Evolutionary conservation across 352 stramenopile genomes (phyloP).

Genomic region (Pelagophyceae sp.): DNA sequence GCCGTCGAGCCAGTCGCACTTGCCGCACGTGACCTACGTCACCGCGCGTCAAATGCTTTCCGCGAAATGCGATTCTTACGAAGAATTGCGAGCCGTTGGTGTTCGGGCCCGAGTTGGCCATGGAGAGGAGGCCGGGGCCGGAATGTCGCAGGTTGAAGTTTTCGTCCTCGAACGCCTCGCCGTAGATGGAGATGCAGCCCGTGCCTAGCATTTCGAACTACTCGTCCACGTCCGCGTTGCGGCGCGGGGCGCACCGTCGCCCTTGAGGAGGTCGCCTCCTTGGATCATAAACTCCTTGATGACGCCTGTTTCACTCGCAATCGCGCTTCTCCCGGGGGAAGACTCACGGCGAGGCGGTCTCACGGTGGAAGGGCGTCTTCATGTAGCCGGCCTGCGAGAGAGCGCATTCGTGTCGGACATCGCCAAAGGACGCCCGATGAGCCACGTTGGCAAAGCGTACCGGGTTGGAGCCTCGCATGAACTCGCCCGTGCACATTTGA

Average conservation of each 20-base stretch:
- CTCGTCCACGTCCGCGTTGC: neutral
- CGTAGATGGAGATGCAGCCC: slow-evolving; percentile 30
- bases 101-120: slow-evolving; percentile 71
- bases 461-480: slow-evolving; percentile 40
- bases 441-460: no score
- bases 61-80: no score
- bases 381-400: slow-evolving; percentile 70
- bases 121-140: slow-evolving; percentile 61
- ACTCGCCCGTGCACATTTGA: slow-evolving; percentile 82
- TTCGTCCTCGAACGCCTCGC: slow-evolving; percentile 54
- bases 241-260: slow-evolving; percentile 14
- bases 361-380: slow-evolving; percentile 64
- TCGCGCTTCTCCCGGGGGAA: neutral
- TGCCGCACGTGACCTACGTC: slow-evolving; percentile 72
- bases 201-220: slow-evolving; percentile 9
- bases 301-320: slow-evolving; percentile 24
- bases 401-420: no score
- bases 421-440: no score
- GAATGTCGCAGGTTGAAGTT: slow-evolving; percentile 59
- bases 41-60: no score
- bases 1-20: slow-evolving; percentile 76
- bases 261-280: slow-evolving; percentile 26
- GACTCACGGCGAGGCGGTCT: neutral
- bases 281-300: slow-evolving; percentile 36
- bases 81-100: slow-evolving; percentile 85